Evolutionary conservation across 768 basidiomycete species (phyloP).

Genomic region (Trametes cingulata): DNA sequence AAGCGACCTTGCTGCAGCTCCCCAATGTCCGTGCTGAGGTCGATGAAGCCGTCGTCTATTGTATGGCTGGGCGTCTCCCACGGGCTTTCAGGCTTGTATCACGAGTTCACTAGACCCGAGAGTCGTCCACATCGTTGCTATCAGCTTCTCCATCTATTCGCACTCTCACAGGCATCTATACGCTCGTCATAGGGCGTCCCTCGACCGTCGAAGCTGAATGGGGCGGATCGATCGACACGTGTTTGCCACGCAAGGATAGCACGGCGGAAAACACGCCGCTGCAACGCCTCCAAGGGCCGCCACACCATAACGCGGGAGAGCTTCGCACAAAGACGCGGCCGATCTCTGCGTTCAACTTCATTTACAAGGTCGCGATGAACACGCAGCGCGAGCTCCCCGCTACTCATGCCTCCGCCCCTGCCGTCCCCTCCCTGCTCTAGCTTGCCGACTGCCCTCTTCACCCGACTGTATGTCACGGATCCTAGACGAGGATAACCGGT

Average conservation of each 20-base stretch:
- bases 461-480: constrained; percentile 14
- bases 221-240: constrained; percentile 22
- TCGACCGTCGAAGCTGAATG: constrained; percentile 1
- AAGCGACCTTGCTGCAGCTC: too few species aligned
- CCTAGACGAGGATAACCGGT: constrained; percentile 23
- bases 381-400: constrained; percentile 14
- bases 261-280: constrained; percentile 22
- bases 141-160: neutral
- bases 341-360: constrained; percentile 11
- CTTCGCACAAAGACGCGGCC: constrained; percentile 21
- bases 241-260: constrained; percentile 19
- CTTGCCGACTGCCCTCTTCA: constrained; percentile 1
- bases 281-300: constrained; percentile 19
- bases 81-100: constrained; percentile 1
- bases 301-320: constrained; percentile 13
- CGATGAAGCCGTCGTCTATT: too few species aligned
- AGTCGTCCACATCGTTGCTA: neutral
- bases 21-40: too few species aligned
- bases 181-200: constrained; percentile 1
- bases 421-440: constrained; percentile 10
- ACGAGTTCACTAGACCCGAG: neutral
- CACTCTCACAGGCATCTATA: neutral
- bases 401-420: constrained; percentile 7
- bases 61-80: neutral
- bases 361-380: constrained; percentile 19